Evolutionary conservation across 2,329 filamentous ascomycete genomes (phyloP).

Genomic region (Colletotrichum coccodes): DNA sequence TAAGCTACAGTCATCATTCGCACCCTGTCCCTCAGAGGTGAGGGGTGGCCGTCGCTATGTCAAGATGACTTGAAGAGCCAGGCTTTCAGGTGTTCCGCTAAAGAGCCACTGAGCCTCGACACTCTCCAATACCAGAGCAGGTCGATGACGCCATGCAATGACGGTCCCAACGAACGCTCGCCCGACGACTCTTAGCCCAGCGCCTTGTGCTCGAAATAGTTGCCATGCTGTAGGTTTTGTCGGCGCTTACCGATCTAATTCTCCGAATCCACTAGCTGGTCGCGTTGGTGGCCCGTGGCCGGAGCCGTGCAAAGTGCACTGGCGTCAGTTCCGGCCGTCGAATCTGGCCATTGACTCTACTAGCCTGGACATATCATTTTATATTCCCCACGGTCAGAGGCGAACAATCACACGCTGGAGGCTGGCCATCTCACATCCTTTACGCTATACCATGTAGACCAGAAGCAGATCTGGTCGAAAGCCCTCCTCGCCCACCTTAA

Average conservation of each 20-base stretch:
- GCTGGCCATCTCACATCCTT: background rate
- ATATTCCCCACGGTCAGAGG: background rate
- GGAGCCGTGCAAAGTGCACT: background rate
- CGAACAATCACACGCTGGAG: background rate
- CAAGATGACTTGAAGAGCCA: background rate
- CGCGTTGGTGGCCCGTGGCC: background rate
- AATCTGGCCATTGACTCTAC: background rate
- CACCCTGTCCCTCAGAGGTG: background rate
- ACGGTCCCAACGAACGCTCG: background rate
- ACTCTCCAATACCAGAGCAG: background rate
- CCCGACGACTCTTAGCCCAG: background rate
- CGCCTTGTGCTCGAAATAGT: conserved; percentile 5
- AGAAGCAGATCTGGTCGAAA: background rate
- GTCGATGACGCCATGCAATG: background rate
- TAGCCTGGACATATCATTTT: background rate
- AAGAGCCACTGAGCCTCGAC: background rate
- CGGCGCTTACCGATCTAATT: conserved; percentile 19
- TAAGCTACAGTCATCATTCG: background rate
- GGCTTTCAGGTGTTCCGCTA: background rate
- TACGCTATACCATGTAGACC: conserved; percentile 3
- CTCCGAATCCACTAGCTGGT: conserved; percentile 11
- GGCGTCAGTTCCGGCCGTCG: conserved; percentile 10
- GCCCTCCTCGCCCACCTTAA: background rate
- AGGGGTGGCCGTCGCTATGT: background rate
- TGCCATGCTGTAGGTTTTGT: background rate